These are phyloP conservation scores for Ogataea haglerorum DNA, from an alignment of 805 yeast genomes.

Conservation along the genomic window DNA sequence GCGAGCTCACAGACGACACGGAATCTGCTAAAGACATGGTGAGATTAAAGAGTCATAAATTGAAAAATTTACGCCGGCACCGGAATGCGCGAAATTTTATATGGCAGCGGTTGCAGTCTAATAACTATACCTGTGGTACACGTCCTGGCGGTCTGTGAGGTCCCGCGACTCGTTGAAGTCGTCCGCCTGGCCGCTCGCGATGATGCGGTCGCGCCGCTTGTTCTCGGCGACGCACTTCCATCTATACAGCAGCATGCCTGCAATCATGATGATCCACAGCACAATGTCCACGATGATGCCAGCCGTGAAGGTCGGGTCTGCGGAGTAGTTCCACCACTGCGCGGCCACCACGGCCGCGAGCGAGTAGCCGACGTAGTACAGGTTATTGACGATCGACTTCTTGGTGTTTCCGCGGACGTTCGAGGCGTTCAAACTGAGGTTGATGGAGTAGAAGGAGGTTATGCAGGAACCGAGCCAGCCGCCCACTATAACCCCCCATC, in stretches of 20 bases:
- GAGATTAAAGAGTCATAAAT: constrained; percentile 3
- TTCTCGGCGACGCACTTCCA: constrained; percentile 26
- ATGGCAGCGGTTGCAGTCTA: constrained; percentile 1
- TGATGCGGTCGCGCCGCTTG: constrained; percentile 22
- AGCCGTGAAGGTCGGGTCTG: constrained; percentile 55
- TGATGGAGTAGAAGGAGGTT: constrained; percentile 17
- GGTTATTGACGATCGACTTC: constrained; percentile 52
- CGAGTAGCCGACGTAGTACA: constrained; percentile 57
- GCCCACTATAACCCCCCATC: constrained; percentile 23
- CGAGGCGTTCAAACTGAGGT: constrained; percentile 23
- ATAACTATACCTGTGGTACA: constrained; percentile 26
- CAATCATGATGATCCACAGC: constrained; percentile 32
- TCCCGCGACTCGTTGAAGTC: constrained; percentile 21
- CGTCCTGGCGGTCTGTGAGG: constrained; percentile 28
- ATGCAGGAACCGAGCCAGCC: constrained; percentile 24
- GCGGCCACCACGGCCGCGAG: constrained; percentile 67
- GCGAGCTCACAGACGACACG: constrained; percentile 20
- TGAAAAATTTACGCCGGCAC: constrained; percentile 8
- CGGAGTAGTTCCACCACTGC: constrained; percentile 54
- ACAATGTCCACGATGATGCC: constrained; percentile 52
- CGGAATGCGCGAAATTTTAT: neutral
- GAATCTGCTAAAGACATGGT: constrained; percentile 26
- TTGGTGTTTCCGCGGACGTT: constrained; percentile 69
- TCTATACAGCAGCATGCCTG: constrained; percentile 24
- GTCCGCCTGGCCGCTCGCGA: constrained; percentile 13